phyloP scores from a whole-genome alignment of 345 rosid genomes.

The Gynandropsis gynandra region DNA sequence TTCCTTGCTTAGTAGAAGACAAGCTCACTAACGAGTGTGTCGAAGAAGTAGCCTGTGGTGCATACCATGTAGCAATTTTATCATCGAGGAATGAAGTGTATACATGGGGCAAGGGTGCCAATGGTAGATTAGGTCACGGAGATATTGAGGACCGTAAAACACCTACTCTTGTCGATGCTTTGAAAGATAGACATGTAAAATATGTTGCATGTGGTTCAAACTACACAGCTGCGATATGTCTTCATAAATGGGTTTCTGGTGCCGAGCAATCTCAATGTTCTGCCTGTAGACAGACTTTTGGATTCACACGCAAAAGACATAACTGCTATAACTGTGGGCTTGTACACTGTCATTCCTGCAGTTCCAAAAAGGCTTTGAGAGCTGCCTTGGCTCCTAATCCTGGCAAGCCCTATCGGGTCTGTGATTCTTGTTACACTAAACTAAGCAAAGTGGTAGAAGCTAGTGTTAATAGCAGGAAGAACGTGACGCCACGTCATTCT shows the following conservation, averaged over 20 bases:
- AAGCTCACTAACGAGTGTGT: constrained; percentile 57
- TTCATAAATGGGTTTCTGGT: constrained; percentile 89
- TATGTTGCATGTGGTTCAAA: constrained; percentile 85
- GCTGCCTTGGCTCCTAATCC: constrained; percentile 90
- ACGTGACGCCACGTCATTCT: constrained; percentile 66
- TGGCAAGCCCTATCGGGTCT: constrained; percentile 80
- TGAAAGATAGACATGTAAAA: constrained; percentile 86
- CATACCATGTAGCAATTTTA: constrained; percentile 76
- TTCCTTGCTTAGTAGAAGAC: constrained; percentile 67
- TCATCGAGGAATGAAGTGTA: constrained; percentile 80
- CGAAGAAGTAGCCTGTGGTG: constrained; percentile 87
- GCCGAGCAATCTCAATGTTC: constrained; percentile 91
- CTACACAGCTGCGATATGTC: constrained; percentile 79
- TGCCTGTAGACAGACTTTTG: constrained; percentile 86
- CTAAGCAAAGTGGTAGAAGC: constrained; percentile 65
- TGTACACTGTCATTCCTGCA: constrained; percentile 94
- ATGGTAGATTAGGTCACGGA: constrained; percentile 94
- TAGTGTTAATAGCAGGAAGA: constrained; percentile 49
- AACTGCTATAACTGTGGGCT: constrained; percentile 97
- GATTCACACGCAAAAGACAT: constrained; percentile 88
- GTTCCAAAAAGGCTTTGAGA: constrained; percentile 70
- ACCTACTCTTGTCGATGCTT: constrained; percentile 67
- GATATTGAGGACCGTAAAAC: constrained; percentile 78
- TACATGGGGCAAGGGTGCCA: constrained; percentile 98
- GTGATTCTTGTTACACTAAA: constrained; percentile 78